phyloP scores from a whole-genome alignment of 306 rosid species.

The Luffa acutangula region DNA sequence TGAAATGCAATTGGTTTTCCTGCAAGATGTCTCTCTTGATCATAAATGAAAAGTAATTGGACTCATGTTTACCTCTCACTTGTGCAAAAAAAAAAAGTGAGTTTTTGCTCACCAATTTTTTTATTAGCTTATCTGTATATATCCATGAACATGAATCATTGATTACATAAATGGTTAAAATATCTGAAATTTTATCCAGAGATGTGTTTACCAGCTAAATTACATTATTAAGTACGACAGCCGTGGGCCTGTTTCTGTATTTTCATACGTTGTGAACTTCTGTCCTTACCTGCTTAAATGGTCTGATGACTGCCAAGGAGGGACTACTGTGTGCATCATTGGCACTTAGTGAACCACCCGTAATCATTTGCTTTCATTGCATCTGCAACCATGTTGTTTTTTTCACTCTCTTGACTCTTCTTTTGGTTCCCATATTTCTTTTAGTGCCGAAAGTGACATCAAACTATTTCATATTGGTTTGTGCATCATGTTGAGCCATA shows the following conservation, averaged over 20 bases:
- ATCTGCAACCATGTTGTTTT: constrained; percentile 7
- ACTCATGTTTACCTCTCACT: neutral
- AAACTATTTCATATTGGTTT: neutral
- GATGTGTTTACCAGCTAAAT: neutral
- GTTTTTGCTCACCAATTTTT: constrained; percentile 3
- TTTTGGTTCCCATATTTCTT: neutral
- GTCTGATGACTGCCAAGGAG: neutral
- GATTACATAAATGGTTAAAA: constrained; percentile 7
- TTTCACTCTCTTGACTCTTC: neutral
- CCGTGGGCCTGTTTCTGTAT: neutral
- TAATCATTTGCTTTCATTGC: constrained; percentile 7
- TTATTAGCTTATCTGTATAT: constrained; percentile 6
- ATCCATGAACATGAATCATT: neutral
- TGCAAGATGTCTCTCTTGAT: constrained; percentile 1
- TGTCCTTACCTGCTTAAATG: neutral
- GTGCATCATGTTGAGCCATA: neutral
- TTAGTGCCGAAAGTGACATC: constrained; percentile 2
- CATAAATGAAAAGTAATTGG: constrained; percentile 8
- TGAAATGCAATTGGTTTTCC: constrained; percentile 29
- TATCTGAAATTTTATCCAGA: neutral
- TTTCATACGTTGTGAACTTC: neutral
- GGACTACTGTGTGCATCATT: neutral
- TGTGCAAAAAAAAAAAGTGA: neutral
- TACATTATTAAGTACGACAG: neutral
- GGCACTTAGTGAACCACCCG: neutral